Evolutionary conservation across 2,329 filamentous ascomycete species (phyloP).

Genomic region (Talaromyces marneffei): DNA sequence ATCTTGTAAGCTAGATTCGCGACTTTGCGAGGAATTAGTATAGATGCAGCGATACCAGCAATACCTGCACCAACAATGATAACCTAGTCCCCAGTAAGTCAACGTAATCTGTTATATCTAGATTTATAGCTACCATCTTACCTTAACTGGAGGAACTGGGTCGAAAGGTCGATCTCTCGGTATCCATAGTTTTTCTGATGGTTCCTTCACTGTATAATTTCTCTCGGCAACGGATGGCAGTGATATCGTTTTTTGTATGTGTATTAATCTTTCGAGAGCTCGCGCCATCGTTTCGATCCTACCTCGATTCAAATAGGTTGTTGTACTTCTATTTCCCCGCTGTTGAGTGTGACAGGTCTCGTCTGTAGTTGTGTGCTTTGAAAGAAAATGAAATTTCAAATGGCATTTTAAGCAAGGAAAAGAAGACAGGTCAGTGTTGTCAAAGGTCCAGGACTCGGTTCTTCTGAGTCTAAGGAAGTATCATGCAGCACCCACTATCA

Average conservation of each 20-base stretch:
- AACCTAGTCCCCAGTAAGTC: not conserved
- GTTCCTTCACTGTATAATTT: not conserved
- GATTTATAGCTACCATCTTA: not conserved
- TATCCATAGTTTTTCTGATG: constrained; percentile 9
- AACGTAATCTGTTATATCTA: not conserved
- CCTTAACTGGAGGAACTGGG: constrained; percentile 14
- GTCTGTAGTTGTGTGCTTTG: not conserved
- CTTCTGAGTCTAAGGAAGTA: not conserved
- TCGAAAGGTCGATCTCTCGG: constrained; percentile 14
- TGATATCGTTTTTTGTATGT: constrained; percentile 12
- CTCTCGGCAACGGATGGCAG: not conserved
- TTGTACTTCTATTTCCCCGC: not conserved
- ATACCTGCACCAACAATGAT: constrained; percentile 15
- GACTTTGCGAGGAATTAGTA: constrained; percentile 15
- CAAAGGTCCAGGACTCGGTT: not conserved
- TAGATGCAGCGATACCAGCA: constrained; percentile 12
- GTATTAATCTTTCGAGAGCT: constrained; percentile 12
- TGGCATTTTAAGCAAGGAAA: not conserved
- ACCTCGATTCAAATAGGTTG: not conserved
- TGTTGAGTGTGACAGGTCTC: not conserved
- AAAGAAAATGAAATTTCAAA: not conserved
- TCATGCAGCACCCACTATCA: not conserved
- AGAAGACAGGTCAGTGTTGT: not conserved
- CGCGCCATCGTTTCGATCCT: constrained; percentile 3
- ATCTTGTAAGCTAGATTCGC: constrained; percentile 14